A percentile compares a stretch with the other conserved stretches of the same genome.
These are phyloP conservation scores for Micractinium conductrix DNA, from an alignment of 139 green algal species.

Conservation along the genomic window DNA sequence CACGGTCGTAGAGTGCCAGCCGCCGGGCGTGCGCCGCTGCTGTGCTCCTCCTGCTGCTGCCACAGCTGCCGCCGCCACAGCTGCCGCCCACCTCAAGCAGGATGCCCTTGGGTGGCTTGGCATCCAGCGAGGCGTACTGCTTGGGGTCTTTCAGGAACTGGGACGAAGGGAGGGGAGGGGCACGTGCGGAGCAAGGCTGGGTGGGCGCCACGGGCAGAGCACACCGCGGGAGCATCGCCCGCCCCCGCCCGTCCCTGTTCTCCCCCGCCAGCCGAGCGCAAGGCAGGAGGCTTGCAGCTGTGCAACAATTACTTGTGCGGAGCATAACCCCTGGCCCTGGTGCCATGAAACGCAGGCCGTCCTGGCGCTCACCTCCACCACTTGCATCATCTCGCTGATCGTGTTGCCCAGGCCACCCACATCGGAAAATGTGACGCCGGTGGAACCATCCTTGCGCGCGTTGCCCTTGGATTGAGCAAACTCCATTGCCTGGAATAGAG, in stretches of 20 bases:
- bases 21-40: neutral
- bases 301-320: no score
- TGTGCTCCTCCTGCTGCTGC: no score
- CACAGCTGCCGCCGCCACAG: no score
- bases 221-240: no score
- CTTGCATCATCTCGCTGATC: slow-evolving; percentile 80
- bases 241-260: no score
- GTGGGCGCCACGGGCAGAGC: no score
- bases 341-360: no score
- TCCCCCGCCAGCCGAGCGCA: no score
- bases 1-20: no score
- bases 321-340: no score
- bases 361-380: slow-evolving; percentile 77
- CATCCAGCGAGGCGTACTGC: slow-evolving; percentile 77
- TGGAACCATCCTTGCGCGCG: slow-evolving; percentile 86
- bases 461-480: slow-evolving; percentile 92
- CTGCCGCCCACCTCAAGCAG: slow-evolving; percentile 76
- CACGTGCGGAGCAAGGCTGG: no score
- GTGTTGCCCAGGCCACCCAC: slow-evolving; percentile 92
- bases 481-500: slow-evolving; percentile 75
- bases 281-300: no score
- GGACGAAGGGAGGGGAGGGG: neutral
- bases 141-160: slow-evolving; percentile 92
- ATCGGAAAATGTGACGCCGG: slow-evolving; percentile 87
- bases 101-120: slow-evolving; percentile 94